Conservation (phyloP, 345 rosid genomes). For the Kandelia obovata region DNA sequence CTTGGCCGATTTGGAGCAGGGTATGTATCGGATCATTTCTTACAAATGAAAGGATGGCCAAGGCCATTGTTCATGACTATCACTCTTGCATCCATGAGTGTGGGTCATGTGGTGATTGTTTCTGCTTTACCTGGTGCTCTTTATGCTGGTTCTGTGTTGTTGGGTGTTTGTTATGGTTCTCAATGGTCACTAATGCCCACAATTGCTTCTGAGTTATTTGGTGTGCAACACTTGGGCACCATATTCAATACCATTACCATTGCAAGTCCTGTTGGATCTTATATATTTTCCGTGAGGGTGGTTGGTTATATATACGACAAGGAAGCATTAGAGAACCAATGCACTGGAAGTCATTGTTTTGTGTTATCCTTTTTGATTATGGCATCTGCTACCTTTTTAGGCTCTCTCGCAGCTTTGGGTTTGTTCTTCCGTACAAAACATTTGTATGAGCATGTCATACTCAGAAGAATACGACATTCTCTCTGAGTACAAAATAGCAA, state of each 20-base stretch:
- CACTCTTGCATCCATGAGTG: constrained; percentile 38
- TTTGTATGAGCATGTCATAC: constrained; percentile 34
- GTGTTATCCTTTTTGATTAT: constrained; percentile 43
- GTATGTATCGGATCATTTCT: constrained; percentile 39
- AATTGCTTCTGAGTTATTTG: constrained; percentile 47
- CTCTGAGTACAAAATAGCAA: constrained; percentile 8
- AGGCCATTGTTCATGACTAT: constrained; percentile 55
- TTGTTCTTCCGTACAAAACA: constrained; percentile 39
- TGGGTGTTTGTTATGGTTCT: constrained; percentile 51
- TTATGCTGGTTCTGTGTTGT: constrained; percentile 41
- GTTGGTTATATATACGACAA: constrained; percentile 46
- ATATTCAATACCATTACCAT: constrained; percentile 50
- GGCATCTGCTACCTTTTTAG: constrained; percentile 39
- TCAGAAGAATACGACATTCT: constrained; percentile 22
- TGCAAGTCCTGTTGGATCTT: constrained; percentile 54
- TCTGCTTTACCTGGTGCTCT: constrained; percentile 44
- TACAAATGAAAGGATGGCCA: constrained; percentile 36
- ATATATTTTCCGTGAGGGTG: constrained; percentile 46
- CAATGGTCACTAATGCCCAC: constrained; percentile 60
- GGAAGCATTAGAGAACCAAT: constrained; percentile 33
- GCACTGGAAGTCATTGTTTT: constrained; percentile 46
- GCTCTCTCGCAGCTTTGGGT: constrained; percentile 37
- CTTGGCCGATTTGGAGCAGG: constrained; percentile 48
- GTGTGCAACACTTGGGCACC: constrained; percentile 45
- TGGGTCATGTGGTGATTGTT: constrained; percentile 45